Conservation (phyloP, 2,329 filamentous ascomycete species). For the Neocatenulostroma microsporum region DNA sequence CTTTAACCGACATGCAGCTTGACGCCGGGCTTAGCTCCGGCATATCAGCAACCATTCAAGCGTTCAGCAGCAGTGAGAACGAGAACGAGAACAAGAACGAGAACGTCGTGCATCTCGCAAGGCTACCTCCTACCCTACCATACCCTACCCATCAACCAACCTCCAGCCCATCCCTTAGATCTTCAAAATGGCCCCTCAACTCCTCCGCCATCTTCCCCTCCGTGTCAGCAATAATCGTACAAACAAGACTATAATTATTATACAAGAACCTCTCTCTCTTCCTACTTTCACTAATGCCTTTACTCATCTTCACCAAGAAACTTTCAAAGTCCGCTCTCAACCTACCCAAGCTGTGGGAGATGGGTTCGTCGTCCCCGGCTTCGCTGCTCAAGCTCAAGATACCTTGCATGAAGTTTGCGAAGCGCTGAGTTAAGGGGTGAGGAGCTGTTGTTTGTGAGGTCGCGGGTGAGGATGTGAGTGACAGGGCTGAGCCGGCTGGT, state of each 20-base stretch:
- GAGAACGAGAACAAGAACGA: too few relatives aligned
- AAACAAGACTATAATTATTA: conserved; percentile 92
- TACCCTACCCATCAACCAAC: too few relatives aligned
- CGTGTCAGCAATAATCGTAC: conserved; percentile 73
- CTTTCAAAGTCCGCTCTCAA: conserved; percentile 74
- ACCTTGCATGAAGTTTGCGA: conserved; percentile 83
- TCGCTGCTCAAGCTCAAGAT: conserved; percentile 79
- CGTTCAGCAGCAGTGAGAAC: too few relatives aligned
- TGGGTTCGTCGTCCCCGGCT: conserved; percentile 87
- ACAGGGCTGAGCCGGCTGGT: conserved; percentile 46
- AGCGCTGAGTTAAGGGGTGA: conserved; percentile 88
- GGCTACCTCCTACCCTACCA: too few relatives aligned
- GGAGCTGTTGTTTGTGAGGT: conserved; percentile 68
- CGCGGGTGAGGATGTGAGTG: conserved; percentile 47
- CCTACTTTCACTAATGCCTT: conserved; percentile 65
- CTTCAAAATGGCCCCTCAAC: conserved; percentile 67
- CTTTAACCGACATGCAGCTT: too few relatives aligned
- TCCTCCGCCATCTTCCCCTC: conserved; percentile 66
- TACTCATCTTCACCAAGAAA: conserved; percentile 70
- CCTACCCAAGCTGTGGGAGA: conserved; percentile 69
- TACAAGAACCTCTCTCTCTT: conserved; percentile 83
- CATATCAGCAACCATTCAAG: too few relatives aligned
- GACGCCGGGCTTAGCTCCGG: too few relatives aligned
- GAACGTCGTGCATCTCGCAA: too few relatives aligned
- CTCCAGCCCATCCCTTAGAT: conserved; percentile 42